A percentile compares a stretch with the other conserved stretches of the same genome.
These are phyloP conservation scores for Epicoccum sorghinum DNA, from an alignment of 2,329 filamentous ascomycete genomes.

Conservation along the genomic window DNA sequence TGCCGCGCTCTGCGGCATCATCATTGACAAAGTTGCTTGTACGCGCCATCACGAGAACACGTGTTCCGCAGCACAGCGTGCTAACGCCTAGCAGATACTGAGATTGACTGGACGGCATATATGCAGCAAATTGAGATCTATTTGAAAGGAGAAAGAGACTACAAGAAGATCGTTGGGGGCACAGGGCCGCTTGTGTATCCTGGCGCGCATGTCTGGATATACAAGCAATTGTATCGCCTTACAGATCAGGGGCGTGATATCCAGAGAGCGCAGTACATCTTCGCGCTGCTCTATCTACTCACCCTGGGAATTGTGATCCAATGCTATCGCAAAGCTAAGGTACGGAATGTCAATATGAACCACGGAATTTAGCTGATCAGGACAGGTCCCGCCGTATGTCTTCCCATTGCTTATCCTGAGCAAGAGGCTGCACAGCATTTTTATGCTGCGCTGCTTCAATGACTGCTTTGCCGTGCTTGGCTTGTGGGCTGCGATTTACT, in stretches of 20 bases:
- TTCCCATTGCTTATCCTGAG: constrained; percentile 85
- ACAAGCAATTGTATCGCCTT: constrained; percentile 76
- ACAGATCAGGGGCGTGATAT: constrained; percentile 81
- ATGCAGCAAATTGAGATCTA: constrained; percentile 91
- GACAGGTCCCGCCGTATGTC: constrained; percentile 80
- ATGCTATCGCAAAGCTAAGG: constrained; percentile 78
- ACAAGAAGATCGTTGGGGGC: constrained; percentile 80
- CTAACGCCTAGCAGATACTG: constrained; percentile 71
- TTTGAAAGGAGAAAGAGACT: constrained; percentile 84
- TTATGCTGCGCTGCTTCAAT: constrained; percentile 91
- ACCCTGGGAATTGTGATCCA: constrained; percentile 78
- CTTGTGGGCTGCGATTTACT: constrained; percentile 80
- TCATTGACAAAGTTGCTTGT: constrained; percentile 88
- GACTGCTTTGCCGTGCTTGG: constrained; percentile 87
- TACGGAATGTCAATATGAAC: constrained; percentile 41
- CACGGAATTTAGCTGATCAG: not conserved
- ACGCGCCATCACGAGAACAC: constrained; percentile 45
- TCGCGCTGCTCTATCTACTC: constrained; percentile 77
- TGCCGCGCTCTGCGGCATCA: constrained; percentile 70
- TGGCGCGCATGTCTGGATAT: constrained; percentile 90
- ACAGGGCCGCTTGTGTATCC: constrained; percentile 97
- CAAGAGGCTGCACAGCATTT: constrained; percentile 92
- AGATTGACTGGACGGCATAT: constrained; percentile 97
- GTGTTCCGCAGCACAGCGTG: constrained; percentile 30
- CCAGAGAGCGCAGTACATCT: constrained; percentile 79